A percentile compares a stretch with the other conserved stretches of the same genome.
Evolutionary conservation across 805 yeast species (phyloP).

Genomic region (Candida palmyrensis): DNA sequence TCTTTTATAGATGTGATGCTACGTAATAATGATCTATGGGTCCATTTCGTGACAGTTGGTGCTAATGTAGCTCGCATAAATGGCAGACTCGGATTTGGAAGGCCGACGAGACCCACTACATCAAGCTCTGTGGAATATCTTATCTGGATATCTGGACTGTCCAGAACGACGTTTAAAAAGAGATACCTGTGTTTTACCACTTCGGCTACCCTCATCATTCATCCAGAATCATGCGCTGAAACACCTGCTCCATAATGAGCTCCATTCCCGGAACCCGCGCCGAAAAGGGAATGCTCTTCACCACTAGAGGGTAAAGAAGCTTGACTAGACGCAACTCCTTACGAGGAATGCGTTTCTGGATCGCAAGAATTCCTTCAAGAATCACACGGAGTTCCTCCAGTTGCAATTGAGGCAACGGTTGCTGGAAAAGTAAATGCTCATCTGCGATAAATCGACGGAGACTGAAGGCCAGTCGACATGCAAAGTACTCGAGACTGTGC

Average conservation of each 20-base stretch:
- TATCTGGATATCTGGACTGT: too few relatives aligned
- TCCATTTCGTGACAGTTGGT: too few relatives aligned
- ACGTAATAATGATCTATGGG: not conserved
- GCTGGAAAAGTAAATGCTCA: conserved; percentile 48
- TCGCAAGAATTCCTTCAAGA: conserved; percentile 36
- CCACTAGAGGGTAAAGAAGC: conserved; percentile 5
- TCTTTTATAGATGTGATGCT: conserved; percentile 39
- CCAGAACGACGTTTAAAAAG: too few relatives aligned
- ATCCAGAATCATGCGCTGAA: not conserved
- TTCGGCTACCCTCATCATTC: too few relatives aligned
- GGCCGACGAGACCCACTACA: too few relatives aligned
- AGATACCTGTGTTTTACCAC: too few relatives aligned
- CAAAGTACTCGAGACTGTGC: conserved; percentile 32
- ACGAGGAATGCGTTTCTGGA: not conserved
- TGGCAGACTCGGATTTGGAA: too few relatives aligned
- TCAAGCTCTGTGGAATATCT: too few relatives aligned
- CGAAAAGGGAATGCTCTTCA: conserved; percentile 7
- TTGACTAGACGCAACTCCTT: not conserved
- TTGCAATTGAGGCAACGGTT: conserved; percentile 67
- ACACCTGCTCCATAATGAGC: conserved; percentile 3
- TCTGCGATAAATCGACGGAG: conserved; percentile 64
- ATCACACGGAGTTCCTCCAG: conserved; percentile 52
- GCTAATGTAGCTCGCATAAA: too few relatives aligned
- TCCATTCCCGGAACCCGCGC: conserved; percentile 6
- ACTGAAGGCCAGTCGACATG: conserved; percentile 54